These are phyloP conservation scores for Cladosporium sp. DNA, from an alignment of 2,329 filamentous ascomycete genomes.

Conservation along the genomic window DNA sequence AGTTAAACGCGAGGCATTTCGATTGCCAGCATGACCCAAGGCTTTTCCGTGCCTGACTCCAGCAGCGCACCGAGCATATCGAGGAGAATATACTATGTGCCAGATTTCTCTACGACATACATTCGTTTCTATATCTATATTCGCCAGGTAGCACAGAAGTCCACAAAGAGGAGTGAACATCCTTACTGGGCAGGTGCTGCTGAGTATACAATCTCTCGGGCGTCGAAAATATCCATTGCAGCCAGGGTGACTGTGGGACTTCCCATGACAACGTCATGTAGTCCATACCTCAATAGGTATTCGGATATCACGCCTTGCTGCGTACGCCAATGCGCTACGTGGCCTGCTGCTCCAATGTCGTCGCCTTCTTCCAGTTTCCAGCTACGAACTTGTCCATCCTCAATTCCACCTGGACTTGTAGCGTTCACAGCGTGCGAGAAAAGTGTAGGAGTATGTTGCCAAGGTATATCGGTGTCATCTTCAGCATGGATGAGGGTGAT, in stretches of 20 bases:
- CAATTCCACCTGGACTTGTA: slow-evolving; percentile 34
- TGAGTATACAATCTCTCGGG: not conserved
- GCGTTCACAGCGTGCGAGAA: slow-evolving; percentile 56
- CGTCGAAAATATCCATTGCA: slow-evolving; percentile 46
- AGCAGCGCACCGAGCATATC: too few species aligned
- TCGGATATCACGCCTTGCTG: slow-evolving; percentile 48
- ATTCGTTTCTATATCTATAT: too few species aligned
- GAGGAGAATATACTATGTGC: too few species aligned
- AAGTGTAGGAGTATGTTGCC: slow-evolving; percentile 46
- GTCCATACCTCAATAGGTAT: slow-evolving; percentile 52
- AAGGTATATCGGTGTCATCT: slow-evolving; percentile 51
- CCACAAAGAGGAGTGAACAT: too few species aligned
- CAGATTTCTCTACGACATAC: too few species aligned
- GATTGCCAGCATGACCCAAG: too few species aligned
- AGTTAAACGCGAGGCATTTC: too few species aligned
- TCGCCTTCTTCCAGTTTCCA: slow-evolving; percentile 39
- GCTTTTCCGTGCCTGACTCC: too few species aligned
- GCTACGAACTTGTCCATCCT: slow-evolving; percentile 43
- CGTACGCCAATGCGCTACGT: slow-evolving; percentile 46
- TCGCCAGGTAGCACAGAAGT: too few species aligned
- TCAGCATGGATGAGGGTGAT: slow-evolving; percentile 50
- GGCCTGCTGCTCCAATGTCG: slow-evolving; percentile 48
- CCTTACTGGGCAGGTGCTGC: too few species aligned
- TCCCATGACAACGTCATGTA: slow-evolving; percentile 57
- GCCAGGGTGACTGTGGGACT: slow-evolving; percentile 53